Base-by-base conservation (phyloP, 352 stramenopile species). In the Thalassiosira exigua region DNA sequence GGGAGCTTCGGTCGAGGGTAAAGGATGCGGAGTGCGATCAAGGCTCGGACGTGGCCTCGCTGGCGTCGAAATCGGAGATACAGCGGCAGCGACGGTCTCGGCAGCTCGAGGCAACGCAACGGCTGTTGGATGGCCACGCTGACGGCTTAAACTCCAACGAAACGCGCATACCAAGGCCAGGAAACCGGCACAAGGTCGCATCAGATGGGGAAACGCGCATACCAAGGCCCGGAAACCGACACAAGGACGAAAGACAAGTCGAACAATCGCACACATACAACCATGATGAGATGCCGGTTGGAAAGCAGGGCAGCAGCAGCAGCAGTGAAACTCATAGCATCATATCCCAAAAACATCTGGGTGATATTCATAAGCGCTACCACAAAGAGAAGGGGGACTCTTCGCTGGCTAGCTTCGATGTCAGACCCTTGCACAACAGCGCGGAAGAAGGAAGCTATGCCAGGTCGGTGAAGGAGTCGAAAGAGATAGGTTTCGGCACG, bases 41-140 rank as follows among this genome's bases (percentile, higher is more conserved):
- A 22, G 12, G n/a, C 14, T 44, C 22, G 1, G 68, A 79, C 42
- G 1, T 33, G 4, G 51, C 65, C 5, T 54, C 48, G 2, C 17
- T 76, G 0, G 26, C 65, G 50, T 77, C 69, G 3, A 76, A 66
- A 44, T 68, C 59, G 3, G 70, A 85, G 32, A 27, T 79, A n/a
- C 77, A 85, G 44, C 30, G 77, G 36, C 64, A 80, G 33, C 26
- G 65, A n/a, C 48, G 77, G 27, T 75, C 22, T 44, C 57, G 70
- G 30, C 77, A 85, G 60, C 60, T 85, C 24, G 77, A 81, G 39
- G 77, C 61, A 48, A 85, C 77, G 24, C 69, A 85, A 29, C 69
- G 72, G 14, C 69, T 85, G 2, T 33, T 85, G 4, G 61, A 83
- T 70, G 68, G 60, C 22, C 66, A 83, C 36, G 29, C 22, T 11